These are phyloP conservation scores for Phylloporus arenicola DNA, from an alignment of 768 basidiomycete species.

Conservation along the genomic window DNA sequence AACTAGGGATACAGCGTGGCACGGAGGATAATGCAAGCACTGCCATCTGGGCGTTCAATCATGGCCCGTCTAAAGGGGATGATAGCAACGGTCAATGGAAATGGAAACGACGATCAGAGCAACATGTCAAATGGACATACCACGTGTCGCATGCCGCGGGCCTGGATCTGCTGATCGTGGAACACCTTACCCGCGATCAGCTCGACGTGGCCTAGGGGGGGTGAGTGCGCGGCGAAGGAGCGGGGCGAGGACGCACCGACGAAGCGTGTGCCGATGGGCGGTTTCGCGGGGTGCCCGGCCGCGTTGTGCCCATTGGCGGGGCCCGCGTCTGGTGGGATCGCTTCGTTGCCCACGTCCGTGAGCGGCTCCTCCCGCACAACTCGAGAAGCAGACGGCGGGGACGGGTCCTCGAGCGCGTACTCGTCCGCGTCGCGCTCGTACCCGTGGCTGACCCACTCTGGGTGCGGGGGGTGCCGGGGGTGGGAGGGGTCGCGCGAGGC, in stretches of 20 bases:
- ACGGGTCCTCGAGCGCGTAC: background rate
- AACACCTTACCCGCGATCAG: constrained; percentile 16
- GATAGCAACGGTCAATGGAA: background rate
- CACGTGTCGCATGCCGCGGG: constrained; percentile 15
- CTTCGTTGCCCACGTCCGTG: background rate
- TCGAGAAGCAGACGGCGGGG: background rate
- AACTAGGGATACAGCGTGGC: background rate
- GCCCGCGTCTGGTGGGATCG: background rate
- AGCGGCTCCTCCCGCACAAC: background rate
- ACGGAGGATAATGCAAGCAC: background rate
- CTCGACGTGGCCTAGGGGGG: constrained; percentile 10
- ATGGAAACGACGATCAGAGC: background rate
- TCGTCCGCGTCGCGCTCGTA: constrained; percentile 22
- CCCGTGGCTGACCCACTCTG: constrained; percentile 5
- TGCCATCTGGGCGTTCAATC: background rate
- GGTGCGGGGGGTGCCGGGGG: background rate
- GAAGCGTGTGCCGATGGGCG: constrained; percentile 1
- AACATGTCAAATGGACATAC: background rate
- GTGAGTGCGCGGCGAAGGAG: background rate
- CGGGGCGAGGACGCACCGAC: constrained; percentile 2
- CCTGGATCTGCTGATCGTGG: constrained; percentile 15
- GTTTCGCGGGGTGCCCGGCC: background rate
- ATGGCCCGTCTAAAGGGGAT: background rate
- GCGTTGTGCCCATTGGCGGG: background rate
- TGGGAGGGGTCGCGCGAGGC: background rate